These are phyloP conservation scores for Hypoxylon sp. DNA, from an alignment of 2,329 filamentous ascomycete genomes.

Conservation along the genomic window DNA sequence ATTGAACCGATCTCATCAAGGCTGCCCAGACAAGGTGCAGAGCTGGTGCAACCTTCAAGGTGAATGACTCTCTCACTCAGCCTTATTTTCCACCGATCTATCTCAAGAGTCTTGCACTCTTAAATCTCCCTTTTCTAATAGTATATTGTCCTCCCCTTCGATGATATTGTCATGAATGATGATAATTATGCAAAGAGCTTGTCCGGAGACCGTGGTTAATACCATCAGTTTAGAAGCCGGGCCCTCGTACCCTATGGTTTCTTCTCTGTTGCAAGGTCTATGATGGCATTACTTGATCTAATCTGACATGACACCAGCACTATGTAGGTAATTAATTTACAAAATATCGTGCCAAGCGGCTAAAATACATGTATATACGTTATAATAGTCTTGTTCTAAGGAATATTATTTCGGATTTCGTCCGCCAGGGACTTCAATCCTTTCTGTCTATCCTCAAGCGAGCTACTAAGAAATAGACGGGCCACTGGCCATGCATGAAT, in stretches of 20 bases:
- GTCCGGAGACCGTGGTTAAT: conserved; percentile 57
- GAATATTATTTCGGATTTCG: conserved; percentile 56
- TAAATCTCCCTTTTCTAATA: conserved; percentile 4
- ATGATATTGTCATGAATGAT: conserved; percentile 53
- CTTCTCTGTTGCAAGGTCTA: conserved; percentile 57
- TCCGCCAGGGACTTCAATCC: conserved; percentile 64
- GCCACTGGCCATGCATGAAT: conserved; percentile 90
- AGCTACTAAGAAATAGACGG: conserved; percentile 68
- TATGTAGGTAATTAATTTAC: conserved; percentile 8
- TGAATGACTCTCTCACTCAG: conserved; percentile 30
- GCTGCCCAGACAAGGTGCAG: conserved; percentile 44
- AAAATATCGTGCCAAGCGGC: conserved; percentile 24
- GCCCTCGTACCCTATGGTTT: conserved; percentile 63
- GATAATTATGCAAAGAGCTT: conserved; percentile 55
- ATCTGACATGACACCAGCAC: conserved; percentile 66
- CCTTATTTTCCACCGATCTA: conserved; percentile 30
- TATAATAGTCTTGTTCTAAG: conserved; percentile 38
- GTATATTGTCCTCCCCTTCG: background rate
- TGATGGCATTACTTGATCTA: conserved; percentile 75
- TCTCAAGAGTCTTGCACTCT: background rate
- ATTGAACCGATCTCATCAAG: conserved; percentile 38
- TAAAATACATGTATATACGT: background rate
- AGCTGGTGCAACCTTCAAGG: conserved; percentile 19
- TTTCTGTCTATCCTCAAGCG: conserved; percentile 64
- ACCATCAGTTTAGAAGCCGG: conserved; percentile 65